phyloP scores from a whole-genome alignment of 108 stramenopile species.

The Fistulifera solaris region DNA sequence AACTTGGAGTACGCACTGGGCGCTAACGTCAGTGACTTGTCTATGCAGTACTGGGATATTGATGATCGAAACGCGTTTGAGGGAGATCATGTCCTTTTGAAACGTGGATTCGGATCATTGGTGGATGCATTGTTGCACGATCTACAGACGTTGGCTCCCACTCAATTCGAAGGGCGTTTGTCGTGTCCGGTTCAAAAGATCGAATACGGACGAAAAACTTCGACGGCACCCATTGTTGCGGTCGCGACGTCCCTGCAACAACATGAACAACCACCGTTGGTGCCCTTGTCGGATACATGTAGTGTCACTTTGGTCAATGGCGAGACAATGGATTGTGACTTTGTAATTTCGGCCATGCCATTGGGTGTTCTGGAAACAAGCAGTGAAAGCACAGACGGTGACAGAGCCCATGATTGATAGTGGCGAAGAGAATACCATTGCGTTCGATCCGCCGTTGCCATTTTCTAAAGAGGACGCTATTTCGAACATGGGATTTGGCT shows the following conservation, averaged over 20 bases:
- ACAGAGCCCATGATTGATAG: neutral
- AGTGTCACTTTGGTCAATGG: constrained; percentile 32
- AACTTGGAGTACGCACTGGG: constrained; percentile 65
- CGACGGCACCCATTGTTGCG: constrained; percentile 1
- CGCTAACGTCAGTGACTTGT: constrained; percentile 41
- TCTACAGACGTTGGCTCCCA: constrained; percentile 16
- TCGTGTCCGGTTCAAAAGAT: constrained; percentile 30
- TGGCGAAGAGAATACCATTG: constrained; percentile 4
- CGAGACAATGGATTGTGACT: constrained; percentile 32
- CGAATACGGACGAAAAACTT: constrained; percentile 38
- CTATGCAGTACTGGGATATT: constrained; percentile 69
- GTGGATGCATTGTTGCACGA: constrained; percentile 26
- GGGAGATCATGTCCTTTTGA: constrained; percentile 69
- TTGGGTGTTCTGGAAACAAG: constrained; percentile 73
- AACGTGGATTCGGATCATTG: constrained; percentile 48
- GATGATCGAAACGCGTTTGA: constrained; percentile 78
- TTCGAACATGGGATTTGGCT: constrained; percentile 56
- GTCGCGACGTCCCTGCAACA: too few relatives aligned
- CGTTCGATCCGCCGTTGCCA: constrained; percentile 62
- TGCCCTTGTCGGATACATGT: constrained; percentile 48
- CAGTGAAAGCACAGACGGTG: neutral
- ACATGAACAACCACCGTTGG: constrained; percentile 6
- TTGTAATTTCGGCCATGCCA: constrained; percentile 61
- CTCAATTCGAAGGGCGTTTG: constrained; percentile 17
- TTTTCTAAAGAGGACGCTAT: constrained; percentile 62